Evolutionary conservation across 2,329 filamentous ascomycete genomes (phyloP).

Genomic region (Neonectria hederae): DNA sequence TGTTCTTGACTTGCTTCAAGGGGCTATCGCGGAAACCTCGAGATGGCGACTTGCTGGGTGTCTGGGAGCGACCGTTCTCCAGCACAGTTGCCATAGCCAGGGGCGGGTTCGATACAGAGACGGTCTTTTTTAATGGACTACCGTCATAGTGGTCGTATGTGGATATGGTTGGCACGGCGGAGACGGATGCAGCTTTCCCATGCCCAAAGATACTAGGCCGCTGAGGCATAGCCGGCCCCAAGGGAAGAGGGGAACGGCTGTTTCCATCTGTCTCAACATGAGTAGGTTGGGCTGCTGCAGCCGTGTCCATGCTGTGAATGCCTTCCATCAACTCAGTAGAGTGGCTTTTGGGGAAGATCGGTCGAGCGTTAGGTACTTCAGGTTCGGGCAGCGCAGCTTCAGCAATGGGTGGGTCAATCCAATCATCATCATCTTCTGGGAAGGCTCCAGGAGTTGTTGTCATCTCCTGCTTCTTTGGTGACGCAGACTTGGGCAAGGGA

Average conservation of each 20-base stretch:
- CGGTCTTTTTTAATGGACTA: constrained; percentile 63
- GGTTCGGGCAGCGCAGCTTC: constrained; percentile 40
- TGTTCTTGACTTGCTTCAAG: constrained; percentile 91
- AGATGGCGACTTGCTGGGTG: constrained; percentile 66
- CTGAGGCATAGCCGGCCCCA: constrained; percentile 24
- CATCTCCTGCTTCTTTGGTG: constrained; percentile 43
- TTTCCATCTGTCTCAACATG: constrained; percentile 13
- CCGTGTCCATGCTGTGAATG: constrained; percentile 58
- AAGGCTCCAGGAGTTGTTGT: constrained; percentile 68
- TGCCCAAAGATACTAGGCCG: constrained; percentile 46
- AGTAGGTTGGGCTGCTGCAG: constrained; percentile 54
- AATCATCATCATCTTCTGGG: constrained; percentile 66
- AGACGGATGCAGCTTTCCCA: constrained; percentile 71
- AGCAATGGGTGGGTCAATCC: constrained; percentile 65
- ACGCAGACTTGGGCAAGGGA: constrained; percentile 38
- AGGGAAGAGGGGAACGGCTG: constrained; percentile 27
- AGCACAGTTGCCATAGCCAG: constrained; percentile 56
- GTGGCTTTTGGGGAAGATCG: constrained; percentile 67
- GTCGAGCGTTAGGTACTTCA: constrained; percentile 51
- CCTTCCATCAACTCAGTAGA: constrained; percentile 70
- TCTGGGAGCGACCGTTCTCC: constrained; percentile 54
- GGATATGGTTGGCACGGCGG: constrained; percentile 54
- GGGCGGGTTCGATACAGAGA: constrained; percentile 67
- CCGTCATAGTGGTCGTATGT: constrained; percentile 31
- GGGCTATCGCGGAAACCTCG: constrained; percentile 75